Percentiles rank a stretch among this genome's conserved stretches.
Evolutionary conservation across 2,329 filamentous ascomycete species (phyloP).

Genomic region (Nothophoma quercina): DNA sequence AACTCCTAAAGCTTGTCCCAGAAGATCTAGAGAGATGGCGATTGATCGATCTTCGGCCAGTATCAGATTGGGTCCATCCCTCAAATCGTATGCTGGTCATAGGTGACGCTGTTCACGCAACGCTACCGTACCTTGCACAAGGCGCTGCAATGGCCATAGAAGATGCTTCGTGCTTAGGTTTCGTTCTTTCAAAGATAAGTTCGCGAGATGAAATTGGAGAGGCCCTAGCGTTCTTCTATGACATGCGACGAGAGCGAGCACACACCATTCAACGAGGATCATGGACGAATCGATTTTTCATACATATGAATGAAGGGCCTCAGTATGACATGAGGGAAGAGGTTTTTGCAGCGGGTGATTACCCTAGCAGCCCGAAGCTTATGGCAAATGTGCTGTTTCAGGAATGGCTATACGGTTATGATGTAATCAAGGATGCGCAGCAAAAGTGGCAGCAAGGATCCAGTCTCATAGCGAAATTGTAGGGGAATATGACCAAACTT

Average conservation of each 20-base stretch:
- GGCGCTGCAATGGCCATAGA: conserved; percentile 71
- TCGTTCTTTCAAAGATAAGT: background rate
- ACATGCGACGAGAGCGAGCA: background rate
- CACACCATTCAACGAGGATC: background rate
- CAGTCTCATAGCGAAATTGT: too few species aligned
- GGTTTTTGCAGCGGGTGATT: background rate
- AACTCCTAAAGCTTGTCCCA: background rate
- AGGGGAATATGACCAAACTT: too few species aligned
- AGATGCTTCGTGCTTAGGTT: conserved; percentile 68
- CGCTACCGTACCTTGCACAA: conserved; percentile 12
- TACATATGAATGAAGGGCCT: background rate
- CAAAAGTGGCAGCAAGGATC: background rate
- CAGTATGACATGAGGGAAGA: background rate
- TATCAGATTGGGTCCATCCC: background rate
- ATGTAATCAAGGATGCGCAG: background rate
- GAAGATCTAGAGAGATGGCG: background rate
- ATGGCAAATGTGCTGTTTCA: background rate
- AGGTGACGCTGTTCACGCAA: conserved; percentile 7
- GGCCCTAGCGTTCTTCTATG: background rate
- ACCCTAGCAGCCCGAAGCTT: background rate
- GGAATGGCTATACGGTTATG: background rate
- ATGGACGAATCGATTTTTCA: background rate
- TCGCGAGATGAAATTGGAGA: background rate
- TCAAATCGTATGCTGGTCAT: conserved; percentile 1
- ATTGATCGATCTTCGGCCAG: background rate